Evolutionary conservation across 106 monocot species (phyloP).

Genomic region (Ottelia alismoides): DNA sequence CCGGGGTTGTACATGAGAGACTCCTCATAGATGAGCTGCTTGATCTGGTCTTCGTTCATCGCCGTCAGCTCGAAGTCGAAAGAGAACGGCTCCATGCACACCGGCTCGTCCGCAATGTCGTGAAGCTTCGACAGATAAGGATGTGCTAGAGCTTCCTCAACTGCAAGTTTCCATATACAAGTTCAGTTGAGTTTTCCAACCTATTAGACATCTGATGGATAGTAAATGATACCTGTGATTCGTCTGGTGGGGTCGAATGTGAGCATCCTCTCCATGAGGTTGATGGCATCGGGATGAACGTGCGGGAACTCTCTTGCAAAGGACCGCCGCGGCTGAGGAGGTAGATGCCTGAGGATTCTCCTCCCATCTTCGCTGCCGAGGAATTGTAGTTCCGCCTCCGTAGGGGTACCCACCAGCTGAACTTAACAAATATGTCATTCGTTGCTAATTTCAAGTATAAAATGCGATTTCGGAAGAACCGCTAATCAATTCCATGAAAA

Average conservation of each 20-base stretch:
- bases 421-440: too few species aligned
- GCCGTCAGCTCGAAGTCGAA: constrained; percentile 87
- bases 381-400: constrained; percentile 66
- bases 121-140: constrained; percentile 83
- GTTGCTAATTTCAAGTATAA: too few species aligned
- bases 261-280: constrained; percentile 82
- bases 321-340: constrained; percentile 36
- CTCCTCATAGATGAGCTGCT: constrained; percentile 86
- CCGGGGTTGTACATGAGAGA: constrained; percentile 64
- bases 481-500: too few species aligned
- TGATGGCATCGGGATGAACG: constrained; percentile 59
- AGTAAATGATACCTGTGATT: constrained; percentile 62
- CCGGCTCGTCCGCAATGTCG: constrained; percentile 79
- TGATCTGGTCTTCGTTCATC: constrained; percentile 83
- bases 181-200: too few species aligned
- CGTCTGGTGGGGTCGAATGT: constrained; percentile 78
- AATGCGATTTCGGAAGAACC: too few species aligned
- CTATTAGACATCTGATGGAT: too few species aligned
- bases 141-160: constrained; percentile 88
- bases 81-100: constrained; percentile 77
- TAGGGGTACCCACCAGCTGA: constrained; percentile 84
- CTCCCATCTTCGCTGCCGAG: constrained; percentile 70
- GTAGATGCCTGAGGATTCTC: constrained; percentile 77
- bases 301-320: constrained; percentile 55
- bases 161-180: too few species aligned